phyloP scores from a whole-genome alignment of 345 rosid genomes.

The Crucihimalaya himalaica region DNA sequence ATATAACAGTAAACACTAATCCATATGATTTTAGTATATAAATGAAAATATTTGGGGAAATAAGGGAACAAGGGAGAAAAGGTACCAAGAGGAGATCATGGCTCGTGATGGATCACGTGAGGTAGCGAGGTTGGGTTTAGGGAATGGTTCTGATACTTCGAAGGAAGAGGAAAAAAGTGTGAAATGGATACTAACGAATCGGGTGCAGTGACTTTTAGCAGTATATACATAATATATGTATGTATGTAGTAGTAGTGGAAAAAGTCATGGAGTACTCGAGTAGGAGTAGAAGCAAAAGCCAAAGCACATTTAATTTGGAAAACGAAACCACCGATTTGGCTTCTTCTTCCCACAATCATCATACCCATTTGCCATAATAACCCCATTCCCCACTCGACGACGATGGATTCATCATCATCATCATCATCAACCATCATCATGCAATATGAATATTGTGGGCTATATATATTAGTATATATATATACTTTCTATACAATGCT shows the following conservation, averaged over 20 bases:
- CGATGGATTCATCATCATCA: slow-evolving; percentile 35
- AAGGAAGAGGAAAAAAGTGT: slow-evolving; percentile 31
- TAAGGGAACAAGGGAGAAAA: not conserved
- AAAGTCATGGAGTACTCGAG: slow-evolving; percentile 43
- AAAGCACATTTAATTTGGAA: slow-evolving; percentile 44
- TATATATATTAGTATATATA: no score
- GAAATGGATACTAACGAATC: slow-evolving; percentile 37
- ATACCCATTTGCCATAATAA: slow-evolving; percentile 44
- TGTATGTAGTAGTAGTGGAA: slow-evolving; percentile 31
- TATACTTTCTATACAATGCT: no score
- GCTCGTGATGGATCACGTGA: slow-evolving; percentile 40
- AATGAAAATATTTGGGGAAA: not conserved
- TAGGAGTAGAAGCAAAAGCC: slow-evolving; percentile 41
- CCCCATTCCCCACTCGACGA: slow-evolving; percentile 41
- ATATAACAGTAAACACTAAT: not conserved
- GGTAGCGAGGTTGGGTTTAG: slow-evolving; percentile 21
- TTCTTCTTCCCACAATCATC: slow-evolving; percentile 42
- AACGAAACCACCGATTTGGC: slow-evolving; percentile 47
- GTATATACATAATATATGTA: not conserved
- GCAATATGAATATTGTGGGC: slow-evolving; percentile 34
- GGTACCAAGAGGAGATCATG: slow-evolving; percentile 20
- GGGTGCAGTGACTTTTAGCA: slow-evolving; percentile 37
- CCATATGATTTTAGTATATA: not conserved
- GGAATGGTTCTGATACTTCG: slow-evolving; percentile 25
- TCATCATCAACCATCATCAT: slow-evolving; percentile 29